Conservation (phyloP, 805 yeast species). For the Cyberlindnera xishuangbannaensis region DNA sequence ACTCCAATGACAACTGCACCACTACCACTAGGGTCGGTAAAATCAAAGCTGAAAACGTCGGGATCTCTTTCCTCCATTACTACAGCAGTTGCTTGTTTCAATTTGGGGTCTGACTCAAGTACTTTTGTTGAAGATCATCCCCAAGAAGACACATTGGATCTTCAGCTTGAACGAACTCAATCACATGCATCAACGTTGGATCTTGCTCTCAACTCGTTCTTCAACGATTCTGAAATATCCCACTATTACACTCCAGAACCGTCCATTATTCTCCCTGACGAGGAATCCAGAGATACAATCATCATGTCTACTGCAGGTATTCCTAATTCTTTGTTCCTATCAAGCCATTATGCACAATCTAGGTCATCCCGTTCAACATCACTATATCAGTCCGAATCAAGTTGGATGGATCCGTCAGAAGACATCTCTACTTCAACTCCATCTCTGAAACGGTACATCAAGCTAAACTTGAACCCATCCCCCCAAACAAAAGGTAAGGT, state of each 20-base stretch:
- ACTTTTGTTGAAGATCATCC: slow-evolving; percentile 33
- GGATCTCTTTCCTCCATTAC: slow-evolving; percentile 27
- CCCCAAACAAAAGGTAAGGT: slow-evolving; percentile 6
- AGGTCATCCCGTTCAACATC: slow-evolving; percentile 20
- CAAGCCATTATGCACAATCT: slow-evolving; percentile 5
- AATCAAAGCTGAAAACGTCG: slow-evolving; percentile 1
- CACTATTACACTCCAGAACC: slow-evolving; percentile 17
- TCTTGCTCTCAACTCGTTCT: slow-evolving; percentile 20
- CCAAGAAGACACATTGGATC: slow-evolving; percentile 3
- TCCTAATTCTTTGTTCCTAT: neutral
- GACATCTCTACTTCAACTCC: slow-evolving; percentile 18
- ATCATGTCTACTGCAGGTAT: neutral
- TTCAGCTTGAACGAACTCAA: slow-evolving; percentile 2
- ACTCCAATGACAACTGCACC: neutral
- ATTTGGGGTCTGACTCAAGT: slow-evolving; percentile 28
- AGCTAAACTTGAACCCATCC: slow-evolving; percentile 20
- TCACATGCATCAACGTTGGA: slow-evolving; percentile 22
- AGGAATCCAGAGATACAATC: slow-evolving; percentile 7
- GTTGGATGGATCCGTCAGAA: slow-evolving; percentile 47
- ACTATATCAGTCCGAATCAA: slow-evolving; percentile 37
- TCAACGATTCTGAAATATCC: slow-evolving; percentile 14
- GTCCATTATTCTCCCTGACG: slow-evolving; percentile 1
- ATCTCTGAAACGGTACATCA: slow-evolving; percentile 19
- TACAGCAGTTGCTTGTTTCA: slow-evolving; percentile 32
- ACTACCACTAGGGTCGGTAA: neutral